Conservation (phyloP, 2,329 filamentous ascomycete species). For the Penicillium sclerotigenum region DNA sequence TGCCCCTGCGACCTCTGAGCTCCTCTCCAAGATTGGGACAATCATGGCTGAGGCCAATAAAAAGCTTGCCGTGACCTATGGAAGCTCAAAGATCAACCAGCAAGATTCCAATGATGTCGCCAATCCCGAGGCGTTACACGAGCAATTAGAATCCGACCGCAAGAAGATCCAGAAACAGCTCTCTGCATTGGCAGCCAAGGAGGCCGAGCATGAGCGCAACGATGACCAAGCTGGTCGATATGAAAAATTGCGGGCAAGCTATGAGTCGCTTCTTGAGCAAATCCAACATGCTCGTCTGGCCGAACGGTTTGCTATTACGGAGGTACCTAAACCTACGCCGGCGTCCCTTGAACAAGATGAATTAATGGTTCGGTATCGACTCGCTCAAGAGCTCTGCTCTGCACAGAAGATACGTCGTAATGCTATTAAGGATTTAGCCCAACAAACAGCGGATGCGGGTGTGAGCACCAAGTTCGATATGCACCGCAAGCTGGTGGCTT, state of each 20-base stretch:
- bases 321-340: slow-evolving; percentile 12
- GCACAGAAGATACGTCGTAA: slow-evolving; percentile 36
- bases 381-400: slow-evolving; percentile 31
- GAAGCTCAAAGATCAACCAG: slow-evolving; percentile 64
- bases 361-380: slow-evolving; percentile 30
- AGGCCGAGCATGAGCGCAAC: slow-evolving; percentile 35
- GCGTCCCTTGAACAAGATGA: slow-evolving; percentile 29
- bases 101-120: slow-evolving; percentile 43
- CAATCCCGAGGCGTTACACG: slow-evolving; percentile 42
- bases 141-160: slow-evolving; percentile 45
- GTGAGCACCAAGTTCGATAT: slow-evolving; percentile 47
- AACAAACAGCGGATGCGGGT: slow-evolving; percentile 46
- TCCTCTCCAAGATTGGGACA: slow-evolving; percentile 66
- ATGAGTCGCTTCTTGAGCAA: slow-evolving; percentile 46
- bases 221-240: slow-evolving; percentile 42
- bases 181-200: slow-evolving; percentile 35
- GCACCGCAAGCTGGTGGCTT: slow-evolving; percentile 46
- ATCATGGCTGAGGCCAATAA: slow-evolving; percentile 70
- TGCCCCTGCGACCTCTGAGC: slow-evolving; percentile 61
- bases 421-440: slow-evolving; percentile 41
- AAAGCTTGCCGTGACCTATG: slow-evolving; percentile 57
- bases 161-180: slow-evolving; percentile 43
- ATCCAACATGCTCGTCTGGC: slow-evolving; percentile 40
- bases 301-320: slow-evolving; percentile 26
- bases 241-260: slow-evolving; percentile 34